Evolutionary conservation across 192 early-diverging fungal genomes (phyloP).

Genomic region (Coemansia sp.): DNA sequence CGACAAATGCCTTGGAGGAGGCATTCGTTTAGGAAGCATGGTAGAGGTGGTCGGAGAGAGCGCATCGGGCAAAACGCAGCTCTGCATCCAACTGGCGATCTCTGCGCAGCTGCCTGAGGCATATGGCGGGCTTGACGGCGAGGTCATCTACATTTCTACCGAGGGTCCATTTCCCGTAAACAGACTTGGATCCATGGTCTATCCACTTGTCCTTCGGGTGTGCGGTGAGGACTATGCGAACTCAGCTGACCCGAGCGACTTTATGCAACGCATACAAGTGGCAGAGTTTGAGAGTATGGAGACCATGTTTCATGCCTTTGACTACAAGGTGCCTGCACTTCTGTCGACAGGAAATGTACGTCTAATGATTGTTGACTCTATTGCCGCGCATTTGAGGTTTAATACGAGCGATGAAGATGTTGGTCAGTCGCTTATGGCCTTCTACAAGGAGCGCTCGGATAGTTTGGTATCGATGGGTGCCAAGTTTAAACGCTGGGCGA

Average conservation of each 20-base stretch:
- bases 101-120: conserved; percentile 63
- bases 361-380: conserved; percentile 86
- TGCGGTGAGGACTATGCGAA: conserved; percentile 12
- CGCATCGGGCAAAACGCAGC: conserved; percentile 82
- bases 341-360: conserved; percentile 55
- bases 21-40: conserved; percentile 60
- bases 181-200: conserved; percentile 59
- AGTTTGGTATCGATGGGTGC: conserved; percentile 62
- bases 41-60: conserved; percentile 78
- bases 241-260: conserved; percentile 7
- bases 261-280: conserved; percentile 62
- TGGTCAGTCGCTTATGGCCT: background rate
- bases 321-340: conserved; percentile 72
- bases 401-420: conserved; percentile 10
- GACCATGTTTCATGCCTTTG: conserved; percentile 69
- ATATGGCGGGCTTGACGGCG: conserved; percentile 61
- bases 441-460: conserved; percentile 49
- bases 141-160: conserved; percentile 68
- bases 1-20: conserved; percentile 62
- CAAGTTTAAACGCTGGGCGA: conserved; percentile 63
- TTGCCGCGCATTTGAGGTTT: conserved; percentile 67
- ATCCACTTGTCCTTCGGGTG: conserved; percentile 15
- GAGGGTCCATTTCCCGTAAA: conserved; percentile 69
- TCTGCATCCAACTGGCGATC: conserved; percentile 79
- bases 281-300: conserved; percentile 68